Evolutionary conservation across 768 basidiomycete species (phyloP), one percentile per base, ranked within the genome.

Genomic region (Rhodosporidiobolus sp.): DNA sequence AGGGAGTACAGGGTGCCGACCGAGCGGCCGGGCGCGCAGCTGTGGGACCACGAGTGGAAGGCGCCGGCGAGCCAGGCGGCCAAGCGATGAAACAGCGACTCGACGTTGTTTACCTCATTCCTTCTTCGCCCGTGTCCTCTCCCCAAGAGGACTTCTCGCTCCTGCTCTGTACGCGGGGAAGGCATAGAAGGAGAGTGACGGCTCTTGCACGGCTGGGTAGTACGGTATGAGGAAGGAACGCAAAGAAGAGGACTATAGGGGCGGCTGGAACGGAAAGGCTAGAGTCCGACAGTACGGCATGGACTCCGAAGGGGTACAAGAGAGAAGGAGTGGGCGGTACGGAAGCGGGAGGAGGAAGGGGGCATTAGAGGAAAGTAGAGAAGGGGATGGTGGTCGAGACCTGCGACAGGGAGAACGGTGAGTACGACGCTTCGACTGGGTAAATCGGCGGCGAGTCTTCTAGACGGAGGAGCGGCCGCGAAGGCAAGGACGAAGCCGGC

Each of bases 1-100:
- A 86, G 94, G 71, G 94, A 97, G 80, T 79, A 92, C 79, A 87
- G 88, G 74, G 85, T 91, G 58, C 94, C 94, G 55, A 87, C 90
- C 9, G 94, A 95, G 79, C 94, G 90, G 12, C 90, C 92, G 4
- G 85, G 89, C 34, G 86, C 86, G 65, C 84, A 85, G 54, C 10
- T 73, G 70, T 74, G 70, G 73, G 69, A 77, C n/a, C 11, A 16
- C 24, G 68, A 67, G 20, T 75, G 76, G 73, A 73, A 72, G 58
- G 70, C 70, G 49, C 70, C 74, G 62, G 34, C 22, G 38, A 24
- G 17, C 10, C 11, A 28, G 58, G 34, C 52, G 32, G 55, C 48
- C 20, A 48, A 53, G 62, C 62, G 32, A 53, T 35, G 62, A 43
- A 35, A 58, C 17, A 32, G 28, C 50, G 58, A 26, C 35, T 30